Evolutionary conservation across 2,329 filamentous ascomycete species (phyloP).

Genomic region (Orbilia brochopaga): DNA sequence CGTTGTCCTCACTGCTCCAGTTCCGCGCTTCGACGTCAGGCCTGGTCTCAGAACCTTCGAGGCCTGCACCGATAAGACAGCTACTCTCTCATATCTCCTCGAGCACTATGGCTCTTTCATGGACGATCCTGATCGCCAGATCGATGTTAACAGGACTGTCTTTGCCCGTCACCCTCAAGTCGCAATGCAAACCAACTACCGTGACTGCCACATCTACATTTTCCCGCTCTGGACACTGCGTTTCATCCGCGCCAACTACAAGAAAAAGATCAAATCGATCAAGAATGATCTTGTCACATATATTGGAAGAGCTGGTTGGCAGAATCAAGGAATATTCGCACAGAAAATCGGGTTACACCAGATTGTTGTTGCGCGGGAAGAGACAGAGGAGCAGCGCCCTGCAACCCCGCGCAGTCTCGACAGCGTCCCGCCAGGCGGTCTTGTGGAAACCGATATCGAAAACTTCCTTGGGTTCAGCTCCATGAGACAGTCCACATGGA

Average conservation of each 20-base stretch:
- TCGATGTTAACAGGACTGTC: constrained; percentile 77
- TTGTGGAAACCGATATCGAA: constrained; percentile 54
- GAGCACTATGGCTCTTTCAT: constrained; percentile 20
- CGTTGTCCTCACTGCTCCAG: constrained; percentile 21
- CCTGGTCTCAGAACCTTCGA: constrained; percentile 64
- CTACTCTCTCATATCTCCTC: constrained; percentile 36
- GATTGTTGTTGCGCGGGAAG: constrained; percentile 64
- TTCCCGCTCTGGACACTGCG: constrained; percentile 91
- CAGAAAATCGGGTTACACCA: constrained; percentile 76
- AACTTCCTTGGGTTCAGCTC: constrained; percentile 52
- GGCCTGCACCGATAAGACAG: constrained; percentile 19
- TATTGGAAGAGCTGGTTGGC: constrained; percentile 96
- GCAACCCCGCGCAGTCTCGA: constrained; percentile 40
- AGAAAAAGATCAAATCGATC: constrained; percentile 83
- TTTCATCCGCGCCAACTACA: constrained; percentile 69
- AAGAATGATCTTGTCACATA: constrained; percentile 90
- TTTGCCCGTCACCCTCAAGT: constrained; percentile 76
- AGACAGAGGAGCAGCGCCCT: constrained; percentile 15
- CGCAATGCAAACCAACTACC: constrained; percentile 79
- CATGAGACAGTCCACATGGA: constrained; percentile 28
- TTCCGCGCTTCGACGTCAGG: constrained; percentile 62
- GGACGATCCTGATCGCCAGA: constrained; percentile 64
- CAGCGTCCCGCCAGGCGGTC: constrained; percentile 53
- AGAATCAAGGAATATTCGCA: constrained; percentile 69
- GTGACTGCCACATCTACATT: constrained; percentile 93